phyloP scores from a whole-genome alignment of 768 basidiomycete species.

The Fibroporia radiculosa region DNA sequence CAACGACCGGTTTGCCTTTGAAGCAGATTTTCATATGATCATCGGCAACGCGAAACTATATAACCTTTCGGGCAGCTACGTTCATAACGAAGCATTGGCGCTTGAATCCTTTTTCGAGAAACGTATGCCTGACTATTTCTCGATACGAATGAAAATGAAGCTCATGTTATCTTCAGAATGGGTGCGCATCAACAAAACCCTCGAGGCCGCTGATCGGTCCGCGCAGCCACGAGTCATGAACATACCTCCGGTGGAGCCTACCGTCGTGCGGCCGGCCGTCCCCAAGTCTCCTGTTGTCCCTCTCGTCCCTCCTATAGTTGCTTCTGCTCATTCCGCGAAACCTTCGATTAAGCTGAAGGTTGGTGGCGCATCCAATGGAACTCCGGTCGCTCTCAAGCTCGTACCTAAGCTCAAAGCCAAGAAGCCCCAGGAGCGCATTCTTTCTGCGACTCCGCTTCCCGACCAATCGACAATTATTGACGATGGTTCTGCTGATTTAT shows the following conservation, averaged over 20 bases:
- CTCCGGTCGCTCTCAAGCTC: slow-evolving; percentile 11
- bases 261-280: slow-evolving; percentile 10
- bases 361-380: slow-evolving; percentile 13
- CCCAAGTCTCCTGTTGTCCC: slow-evolving; percentile 19
- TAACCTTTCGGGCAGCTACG: slow-evolving; percentile 65
- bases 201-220: slow-evolving; percentile 56
- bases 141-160: neutral
- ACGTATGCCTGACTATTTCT: slow-evolving; percentile 33
- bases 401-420: slow-evolving; percentile 15
- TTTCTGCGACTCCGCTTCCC: slow-evolving; percentile 23
- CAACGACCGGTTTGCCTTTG: slow-evolving; percentile 75
- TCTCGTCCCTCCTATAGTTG: too few species aligned
- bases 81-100: slow-evolving; percentile 65
- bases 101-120: slow-evolving; percentile 83
- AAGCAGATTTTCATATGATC: slow-evolving; percentile 83
- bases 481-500: slow-evolving; percentile 74
- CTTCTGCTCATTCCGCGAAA: too few species aligned
- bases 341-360: slow-evolving; percentile 68
- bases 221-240: slow-evolving; percentile 16
- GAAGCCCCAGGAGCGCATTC: slow-evolving; percentile 23
- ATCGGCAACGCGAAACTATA: slow-evolving; percentile 81
- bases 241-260: slow-evolving; percentile 10
- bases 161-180: slow-evolving; percentile 51
- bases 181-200: slow-evolving; percentile 78
- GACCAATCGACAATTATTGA: slow-evolving; percentile 37